Percentiles rank a stretch among this genome's conserved stretches.
phyloP scores from a whole-genome alignment of 1,284 basidiomycete genomes.

The Rhizoctonia solani region DNA sequence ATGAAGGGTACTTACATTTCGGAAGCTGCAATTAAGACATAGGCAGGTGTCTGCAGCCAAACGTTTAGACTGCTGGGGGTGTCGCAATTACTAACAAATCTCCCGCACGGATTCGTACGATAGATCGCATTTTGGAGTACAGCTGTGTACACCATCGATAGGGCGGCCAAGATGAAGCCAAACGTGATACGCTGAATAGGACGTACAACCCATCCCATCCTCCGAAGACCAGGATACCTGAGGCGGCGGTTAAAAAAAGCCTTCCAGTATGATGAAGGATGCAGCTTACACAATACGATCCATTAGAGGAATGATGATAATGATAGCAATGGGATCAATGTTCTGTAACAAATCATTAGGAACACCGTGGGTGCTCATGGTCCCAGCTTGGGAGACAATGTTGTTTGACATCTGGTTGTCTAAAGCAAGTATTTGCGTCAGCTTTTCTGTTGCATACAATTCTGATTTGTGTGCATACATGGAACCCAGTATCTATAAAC shows the following conservation, averaged over 20 bases:
- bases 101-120: constrained; percentile 65
- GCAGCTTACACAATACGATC: constrained; percentile 10
- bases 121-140: constrained; percentile 75
- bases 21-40: constrained; percentile 12
- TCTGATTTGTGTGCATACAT: constrained; percentile 12
- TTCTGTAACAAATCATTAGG: constrained; percentile 27
- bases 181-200: constrained; percentile 73
- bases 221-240: constrained; percentile 71
- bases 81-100: constrained; percentile 57
- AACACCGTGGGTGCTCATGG: constrained; percentile 20
- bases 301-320: constrained; percentile 31
- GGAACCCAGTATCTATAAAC: constrained; percentile 14
- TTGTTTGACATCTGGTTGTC: constrained; percentile 33
- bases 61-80: constrained; percentile 65
- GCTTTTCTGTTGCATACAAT: not conserved
- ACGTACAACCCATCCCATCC: constrained; percentile 66
- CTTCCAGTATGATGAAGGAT: not conserved
- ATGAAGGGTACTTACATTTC: constrained; percentile 6
- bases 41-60: constrained; percentile 66
- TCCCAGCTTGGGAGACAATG: constrained; percentile 29
- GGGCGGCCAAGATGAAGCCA: constrained; percentile 54
- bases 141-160: constrained; percentile 64
- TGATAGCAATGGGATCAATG: constrained; percentile 16
- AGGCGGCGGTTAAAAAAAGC: not conserved
- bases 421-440: not conserved